Evolutionary conservation across 106 monocot genomes (phyloP).

Genomic region (Triglochin maritima): DNA sequence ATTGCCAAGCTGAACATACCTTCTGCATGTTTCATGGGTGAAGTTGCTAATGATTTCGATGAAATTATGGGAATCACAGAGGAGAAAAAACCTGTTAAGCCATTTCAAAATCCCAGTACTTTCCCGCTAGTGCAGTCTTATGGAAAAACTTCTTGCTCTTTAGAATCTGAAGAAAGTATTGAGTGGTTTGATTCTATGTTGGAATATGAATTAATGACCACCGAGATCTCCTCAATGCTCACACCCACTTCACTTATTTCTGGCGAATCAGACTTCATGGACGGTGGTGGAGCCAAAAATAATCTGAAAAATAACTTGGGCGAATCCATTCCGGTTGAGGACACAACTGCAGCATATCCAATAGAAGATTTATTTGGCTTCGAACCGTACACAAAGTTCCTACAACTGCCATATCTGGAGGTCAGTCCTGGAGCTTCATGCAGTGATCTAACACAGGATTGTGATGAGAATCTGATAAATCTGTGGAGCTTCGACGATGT

Average conservation of each 20-base stretch:
- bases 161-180: constrained; percentile 5
- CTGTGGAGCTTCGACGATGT: constrained; percentile 56
- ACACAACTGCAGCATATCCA: constrained; percentile 11
- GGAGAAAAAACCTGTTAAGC: too few relatives aligned
- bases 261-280: neutral
- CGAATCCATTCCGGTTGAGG: constrained; percentile 3
- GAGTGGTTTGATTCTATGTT: neutral
- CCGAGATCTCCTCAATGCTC: constrained; percentile 26
- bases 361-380: constrained; percentile 36
- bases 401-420: constrained; percentile 29
- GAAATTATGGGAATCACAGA: too few relatives aligned
- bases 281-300: constrained; percentile 10
- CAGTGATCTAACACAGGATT: constrained; percentile 15
- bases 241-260: neutral
- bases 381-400: constrained; percentile 29
- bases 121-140: neutral
- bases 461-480: constrained; percentile 9
- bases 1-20: neutral
- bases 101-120: neutral
- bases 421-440: constrained; percentile 14
- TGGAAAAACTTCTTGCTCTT: constrained; percentile 12
- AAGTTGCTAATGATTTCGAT: neutral
- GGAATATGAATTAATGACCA: constrained; percentile 16
- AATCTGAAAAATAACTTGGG: constrained; percentile 32
- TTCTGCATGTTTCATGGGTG: neutral